Evolutionary conservation across 2,329 filamentous ascomycete species (phyloP), one percentile per base, ranked within the genome.

Genomic region (Colletotrichum eleusines): DNA sequence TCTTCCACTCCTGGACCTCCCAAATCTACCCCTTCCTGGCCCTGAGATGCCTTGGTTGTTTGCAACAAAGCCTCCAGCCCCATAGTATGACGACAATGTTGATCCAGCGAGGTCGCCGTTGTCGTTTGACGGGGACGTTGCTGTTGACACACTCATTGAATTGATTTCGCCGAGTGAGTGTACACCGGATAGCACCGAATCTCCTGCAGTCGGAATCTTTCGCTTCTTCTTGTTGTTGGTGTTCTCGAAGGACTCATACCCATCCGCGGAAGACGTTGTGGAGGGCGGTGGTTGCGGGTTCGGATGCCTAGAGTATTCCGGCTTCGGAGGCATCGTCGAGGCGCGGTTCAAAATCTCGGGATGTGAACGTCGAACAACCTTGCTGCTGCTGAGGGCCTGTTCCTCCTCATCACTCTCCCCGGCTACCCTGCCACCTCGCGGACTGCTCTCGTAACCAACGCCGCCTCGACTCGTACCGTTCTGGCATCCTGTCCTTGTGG

Each of bases 171-270:
- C 79, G 23, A 81, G 74, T 5, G 77, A 76, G 71, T 84, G 83
- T 23, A 76, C 76, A 5, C 81, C 80, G 51, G 80, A 80, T 40
- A 84, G 58, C 1, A 55, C 31, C 18, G 90, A 85, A 76, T 93
- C 92, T 23, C 93, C 92, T 12, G 94, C 94, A 0, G 94, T 94
- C 0, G 96, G 96, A 46, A 99, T 98, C 83, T 99, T 99, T 75
- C 96, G 89, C 82, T 99, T 98, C 85, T 98, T 99, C 83, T 99
- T 99, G 80, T 99, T 99, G 80, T 97, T 98, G 44, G 94, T 97
- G 77, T 98, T 98, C 81, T 99, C 96, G 76, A 98, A 97, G 8
- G 94, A 96, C 80, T 99, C 96, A 80, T 98, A 98, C 18, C 95
- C 94, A 79, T 98, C 95, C 14, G 89, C 84, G 3, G 91, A 92